phyloP scores from a whole-genome alignment of 2,329 filamentous ascomycete species.

The Aspergillus pseudoglaucus region DNA sequence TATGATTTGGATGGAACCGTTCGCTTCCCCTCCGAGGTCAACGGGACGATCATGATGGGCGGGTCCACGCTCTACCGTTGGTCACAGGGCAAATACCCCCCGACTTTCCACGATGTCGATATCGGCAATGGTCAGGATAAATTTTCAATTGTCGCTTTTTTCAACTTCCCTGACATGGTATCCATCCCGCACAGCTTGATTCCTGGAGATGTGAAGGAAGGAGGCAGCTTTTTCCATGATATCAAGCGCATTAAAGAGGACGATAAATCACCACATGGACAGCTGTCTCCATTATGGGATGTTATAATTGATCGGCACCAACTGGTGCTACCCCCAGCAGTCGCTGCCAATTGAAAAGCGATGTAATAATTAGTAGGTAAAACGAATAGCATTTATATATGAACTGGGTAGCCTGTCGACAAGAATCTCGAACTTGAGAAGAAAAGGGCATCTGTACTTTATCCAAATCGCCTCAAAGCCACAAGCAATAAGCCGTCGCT shows the following conservation, averaged over 20 bases:
- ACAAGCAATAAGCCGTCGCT: too few species aligned
- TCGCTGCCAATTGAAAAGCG: too few species aligned
- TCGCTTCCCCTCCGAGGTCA: not conserved
- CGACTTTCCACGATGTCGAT: not conserved
- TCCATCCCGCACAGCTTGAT: not conserved
- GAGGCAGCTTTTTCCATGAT: slow-evolving; percentile 1
- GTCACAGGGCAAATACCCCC: not conserved
- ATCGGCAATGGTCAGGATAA: not conserved
- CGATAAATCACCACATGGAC: not conserved
- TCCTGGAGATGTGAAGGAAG: not conserved
- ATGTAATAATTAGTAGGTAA: too few species aligned
- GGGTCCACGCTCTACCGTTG: not conserved
- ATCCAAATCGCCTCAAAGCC: too few species aligned
- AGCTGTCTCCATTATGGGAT: not conserved
- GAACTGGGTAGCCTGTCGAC: too few species aligned
- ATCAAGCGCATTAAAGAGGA: not conserved
- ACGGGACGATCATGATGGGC: not conserved
- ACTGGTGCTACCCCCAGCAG: too few species aligned
- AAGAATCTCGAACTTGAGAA: too few species aligned
- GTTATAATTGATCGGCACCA: too few species aligned
- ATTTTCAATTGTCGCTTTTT: not conserved
- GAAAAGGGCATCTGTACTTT: too few species aligned
- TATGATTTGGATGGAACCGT: not conserved
- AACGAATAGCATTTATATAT: too few species aligned
- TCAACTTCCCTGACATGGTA: not conserved